phyloP scores from a whole-genome alignment of 805 yeast genomes.

The Wickerhamiella shivajii region DNA sequence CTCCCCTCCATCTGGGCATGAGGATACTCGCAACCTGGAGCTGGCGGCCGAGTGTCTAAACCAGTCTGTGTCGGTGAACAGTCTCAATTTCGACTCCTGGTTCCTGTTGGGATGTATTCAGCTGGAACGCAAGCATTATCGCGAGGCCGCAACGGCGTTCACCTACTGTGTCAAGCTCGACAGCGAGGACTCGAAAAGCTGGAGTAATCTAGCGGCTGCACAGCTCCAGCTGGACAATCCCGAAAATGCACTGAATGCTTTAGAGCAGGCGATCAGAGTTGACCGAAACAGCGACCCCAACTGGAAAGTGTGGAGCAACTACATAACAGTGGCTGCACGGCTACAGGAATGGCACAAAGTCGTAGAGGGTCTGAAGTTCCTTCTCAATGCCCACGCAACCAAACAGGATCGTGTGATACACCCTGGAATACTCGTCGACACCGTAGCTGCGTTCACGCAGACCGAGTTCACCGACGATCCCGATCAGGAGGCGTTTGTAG shows the following conservation, averaged over 20 bases:
- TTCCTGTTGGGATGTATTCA: slow-evolving; percentile 87
- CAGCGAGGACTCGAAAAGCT: slow-evolving; percentile 63
- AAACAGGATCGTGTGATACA: slow-evolving; percentile 49
- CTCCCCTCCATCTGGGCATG: slow-evolving; percentile 44
- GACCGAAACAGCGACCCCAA: slow-evolving; percentile 49
- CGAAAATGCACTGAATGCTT: slow-evolving; percentile 71
- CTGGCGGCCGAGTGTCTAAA: slow-evolving; percentile 51
- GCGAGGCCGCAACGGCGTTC: slow-evolving; percentile 79
- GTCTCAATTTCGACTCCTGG: slow-evolving; percentile 72
- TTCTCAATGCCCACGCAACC: slow-evolving; percentile 44
- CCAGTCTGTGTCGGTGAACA: slow-evolving; percentile 60
- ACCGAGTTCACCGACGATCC: slow-evolving; percentile 1
- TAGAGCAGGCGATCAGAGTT: slow-evolving; percentile 59
- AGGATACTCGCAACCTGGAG: slow-evolving; percentile 35
- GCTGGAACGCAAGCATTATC: slow-evolving; percentile 53
- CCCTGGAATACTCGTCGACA: slow-evolving; percentile 55
- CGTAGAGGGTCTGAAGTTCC: slow-evolving; percentile 51
- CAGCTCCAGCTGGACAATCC: slow-evolving; percentile 47
- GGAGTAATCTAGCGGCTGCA: slow-evolving; percentile 87
- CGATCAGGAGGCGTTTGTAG: slow-evolving; percentile 41
- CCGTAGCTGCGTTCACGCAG: slow-evolving; percentile 34
- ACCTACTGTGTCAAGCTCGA: slow-evolving; percentile 80
- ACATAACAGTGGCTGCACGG: slow-evolving; percentile 64
- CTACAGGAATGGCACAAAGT: slow-evolving; percentile 84
- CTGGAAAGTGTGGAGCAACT: slow-evolving; percentile 88